A percentile compares a stretch with the other conserved stretches of the same genome.
Evolutionary conservation across 2,329 filamentous ascomycete species (phyloP).

Genomic region (Acrodontium crateriforme): DNA sequence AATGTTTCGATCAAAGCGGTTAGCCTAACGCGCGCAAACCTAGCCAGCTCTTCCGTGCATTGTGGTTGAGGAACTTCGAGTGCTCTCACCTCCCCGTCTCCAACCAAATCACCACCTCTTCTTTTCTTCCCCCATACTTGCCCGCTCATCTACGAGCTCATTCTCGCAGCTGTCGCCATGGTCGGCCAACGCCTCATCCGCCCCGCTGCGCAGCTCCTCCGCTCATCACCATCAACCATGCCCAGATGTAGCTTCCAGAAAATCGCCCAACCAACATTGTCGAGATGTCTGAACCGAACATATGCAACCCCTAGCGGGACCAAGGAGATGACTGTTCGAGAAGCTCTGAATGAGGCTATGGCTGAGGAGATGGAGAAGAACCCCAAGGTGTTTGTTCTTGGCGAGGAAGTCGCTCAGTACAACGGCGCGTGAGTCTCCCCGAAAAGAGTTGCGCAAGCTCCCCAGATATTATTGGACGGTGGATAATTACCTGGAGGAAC

Average conservation of each 20-base stretch:
- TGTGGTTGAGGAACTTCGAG: no score
- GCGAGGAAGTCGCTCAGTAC: slow-evolving; percentile 98
- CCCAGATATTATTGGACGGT: no score
- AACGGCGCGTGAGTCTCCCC: slow-evolving; percentile 65
- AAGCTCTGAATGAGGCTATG: slow-evolving; percentile 94
- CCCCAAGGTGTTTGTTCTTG: slow-evolving; percentile 86
- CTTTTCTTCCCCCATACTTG: background rate
- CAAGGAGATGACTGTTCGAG: slow-evolving; percentile 94
- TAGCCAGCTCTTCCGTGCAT: no score
- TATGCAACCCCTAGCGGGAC: slow-evolving; percentile 47
- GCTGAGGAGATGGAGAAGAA: slow-evolving; percentile 93
- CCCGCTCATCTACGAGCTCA: slow-evolving; percentile 1
- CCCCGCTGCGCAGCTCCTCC: slow-evolving; percentile 48
- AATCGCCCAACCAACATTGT: slow-evolving; percentile 33
- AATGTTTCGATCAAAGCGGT: no score
- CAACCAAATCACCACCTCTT: no score
- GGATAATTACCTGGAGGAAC: no score
- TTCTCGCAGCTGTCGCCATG: slow-evolving; percentile 30
- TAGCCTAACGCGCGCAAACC: no score
- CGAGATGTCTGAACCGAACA: slow-evolving; percentile 29
- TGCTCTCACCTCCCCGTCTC: no score
- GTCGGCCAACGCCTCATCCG: slow-evolving; percentile 48
- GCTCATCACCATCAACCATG: slow-evolving; percentile 37
- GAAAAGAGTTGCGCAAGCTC: no score
- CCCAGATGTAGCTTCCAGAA: slow-evolving; percentile 40